Conservation (phyloP, 495 filamentous ascomycete genomes). For the Trichoderma virens region DNA sequence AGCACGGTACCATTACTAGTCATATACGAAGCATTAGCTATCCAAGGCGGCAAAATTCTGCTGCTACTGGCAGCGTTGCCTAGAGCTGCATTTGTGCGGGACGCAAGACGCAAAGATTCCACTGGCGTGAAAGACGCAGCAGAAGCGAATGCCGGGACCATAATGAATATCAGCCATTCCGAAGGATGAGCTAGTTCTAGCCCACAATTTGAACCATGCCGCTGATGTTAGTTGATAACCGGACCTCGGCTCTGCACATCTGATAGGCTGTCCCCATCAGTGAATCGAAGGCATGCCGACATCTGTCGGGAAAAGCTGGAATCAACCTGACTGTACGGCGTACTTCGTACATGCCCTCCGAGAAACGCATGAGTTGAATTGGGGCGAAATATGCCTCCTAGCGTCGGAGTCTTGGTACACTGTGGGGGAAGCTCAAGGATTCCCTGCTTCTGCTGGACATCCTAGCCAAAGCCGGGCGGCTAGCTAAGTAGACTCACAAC, state of each 20-base stretch:
- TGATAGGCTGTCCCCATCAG: too few species aligned
- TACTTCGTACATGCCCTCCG: neutral
- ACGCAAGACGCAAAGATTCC: neutral
- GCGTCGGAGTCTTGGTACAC: conserved; percentile 1
- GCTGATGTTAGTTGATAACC: too few species aligned
- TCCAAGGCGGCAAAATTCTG: conserved; percentile 1
- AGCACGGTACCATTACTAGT: neutral
- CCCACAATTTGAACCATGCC: too few species aligned
- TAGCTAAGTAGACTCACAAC: neutral
- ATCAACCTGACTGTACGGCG: neutral
- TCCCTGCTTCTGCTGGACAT: neutral
- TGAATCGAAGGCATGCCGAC: too few species aligned
- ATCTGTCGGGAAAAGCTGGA: neutral
- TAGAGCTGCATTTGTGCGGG: neutral
- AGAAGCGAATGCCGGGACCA: neutral
- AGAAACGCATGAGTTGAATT: neutral
- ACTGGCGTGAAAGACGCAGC: neutral
- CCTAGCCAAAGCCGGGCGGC: neutral
- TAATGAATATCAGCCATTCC: too few species aligned
- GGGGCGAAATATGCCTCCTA: conserved; percentile 1
- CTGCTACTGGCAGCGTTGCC: neutral
- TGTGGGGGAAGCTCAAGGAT: conserved; percentile 6
- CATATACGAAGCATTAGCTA: neutral
- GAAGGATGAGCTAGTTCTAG: too few species aligned
- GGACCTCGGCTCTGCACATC: too few species aligned